phyloP scores from a whole-genome alignment of 192 early-diverging fungal genomes.

The Coemansia sp. region DNA sequence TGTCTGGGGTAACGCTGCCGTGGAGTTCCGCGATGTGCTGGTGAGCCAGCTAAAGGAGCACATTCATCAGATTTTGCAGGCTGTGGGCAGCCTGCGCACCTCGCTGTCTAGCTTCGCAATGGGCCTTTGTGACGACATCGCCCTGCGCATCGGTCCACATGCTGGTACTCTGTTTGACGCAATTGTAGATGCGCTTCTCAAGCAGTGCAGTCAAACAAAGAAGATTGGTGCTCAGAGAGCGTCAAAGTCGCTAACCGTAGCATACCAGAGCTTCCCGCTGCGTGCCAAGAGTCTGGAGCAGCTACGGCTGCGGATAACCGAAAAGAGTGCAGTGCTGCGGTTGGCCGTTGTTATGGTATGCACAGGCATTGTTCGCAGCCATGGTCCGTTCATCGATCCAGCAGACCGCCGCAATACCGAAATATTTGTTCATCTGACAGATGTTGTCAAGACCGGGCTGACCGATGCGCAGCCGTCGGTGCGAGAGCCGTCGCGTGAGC shows the following conservation, averaged over 20 bases:
- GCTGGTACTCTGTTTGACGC: slow-evolving; percentile 29
- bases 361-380: slow-evolving; percentile 25
- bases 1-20: slow-evolving; percentile 51
- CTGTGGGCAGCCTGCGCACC: slow-evolving; percentile 44
- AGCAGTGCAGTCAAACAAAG: slow-evolving; percentile 50
- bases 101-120: slow-evolving; percentile 43
- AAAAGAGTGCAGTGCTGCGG: slow-evolving; percentile 45
- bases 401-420: slow-evolving; percentile 33
- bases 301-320: slow-evolving; percentile 31
- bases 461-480: slow-evolving; percentile 44
- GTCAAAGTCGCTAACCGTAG: slow-evolving; percentile 28
- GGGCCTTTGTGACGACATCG: slow-evolving; percentile 49
- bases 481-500: slow-evolving; percentile 38
- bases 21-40: slow-evolving; percentile 39
- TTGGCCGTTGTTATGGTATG: slow-evolving; percentile 35
- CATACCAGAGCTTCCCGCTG: slow-evolving; percentile 39
- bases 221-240: slow-evolving; percentile 49
- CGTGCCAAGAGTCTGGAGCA: slow-evolving; percentile 35
- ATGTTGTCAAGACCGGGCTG: slow-evolving; percentile 19
- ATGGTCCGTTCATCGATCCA: slow-evolving; percentile 22
- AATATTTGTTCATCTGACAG: slow-evolving; percentile 13
- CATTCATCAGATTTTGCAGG: slow-evolving; percentile 41
- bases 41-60: slow-evolving; percentile 29
- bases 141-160: slow-evolving; percentile 42
- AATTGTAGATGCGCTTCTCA: slow-evolving; percentile 35